These are phyloP conservation scores for Choanephora cucurbitarum DNA, from an alignment of 371 early-diverging fungal genomes.

Conservation along the genomic window DNA sequence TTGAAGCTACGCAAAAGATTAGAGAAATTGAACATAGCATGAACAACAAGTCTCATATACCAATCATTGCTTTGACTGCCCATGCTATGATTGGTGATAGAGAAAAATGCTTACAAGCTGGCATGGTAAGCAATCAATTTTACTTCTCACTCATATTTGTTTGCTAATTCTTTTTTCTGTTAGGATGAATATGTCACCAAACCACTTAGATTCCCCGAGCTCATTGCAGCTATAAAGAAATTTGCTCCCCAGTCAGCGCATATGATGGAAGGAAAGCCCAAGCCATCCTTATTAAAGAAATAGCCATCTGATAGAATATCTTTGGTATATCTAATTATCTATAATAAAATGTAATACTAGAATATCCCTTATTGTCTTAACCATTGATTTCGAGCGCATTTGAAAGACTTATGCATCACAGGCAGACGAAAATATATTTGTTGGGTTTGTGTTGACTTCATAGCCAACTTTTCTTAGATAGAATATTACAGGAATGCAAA, in stretches of 20 bases:
- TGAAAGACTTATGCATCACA: too few species aligned
- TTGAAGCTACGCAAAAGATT: constrained; percentile 74
- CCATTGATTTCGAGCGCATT: too few species aligned
- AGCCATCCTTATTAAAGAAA: not conserved
- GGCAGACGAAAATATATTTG: too few species aligned
- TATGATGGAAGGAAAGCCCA: constrained; percentile 15
- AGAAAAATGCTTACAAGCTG: constrained; percentile 72
- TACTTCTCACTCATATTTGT: not conserved
- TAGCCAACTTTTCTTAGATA: too few species aligned
- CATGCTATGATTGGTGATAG: constrained; percentile 83
- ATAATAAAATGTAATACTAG: too few species aligned
- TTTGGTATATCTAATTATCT: too few species aligned
- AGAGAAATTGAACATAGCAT: constrained; percentile 59
- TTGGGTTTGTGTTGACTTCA: too few species aligned
- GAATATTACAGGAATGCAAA: too few species aligned
- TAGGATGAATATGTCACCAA: constrained; percentile 78
- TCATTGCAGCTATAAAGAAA: constrained; percentile 67
- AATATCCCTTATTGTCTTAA: too few species aligned
- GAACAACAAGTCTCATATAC: constrained; percentile 54
- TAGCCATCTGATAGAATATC: not conserved
- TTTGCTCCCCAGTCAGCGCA: constrained; percentile 42
- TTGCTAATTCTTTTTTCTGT: not conserved
- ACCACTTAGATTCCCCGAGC: constrained; percentile 63
- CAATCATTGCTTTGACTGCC: constrained; percentile 79
- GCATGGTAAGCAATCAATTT: constrained; percentile 58